Evolutionary conservation across 176 grass and related monocot genomes (phyloP).

Genomic region (Ensete ventricosum): DNA sequence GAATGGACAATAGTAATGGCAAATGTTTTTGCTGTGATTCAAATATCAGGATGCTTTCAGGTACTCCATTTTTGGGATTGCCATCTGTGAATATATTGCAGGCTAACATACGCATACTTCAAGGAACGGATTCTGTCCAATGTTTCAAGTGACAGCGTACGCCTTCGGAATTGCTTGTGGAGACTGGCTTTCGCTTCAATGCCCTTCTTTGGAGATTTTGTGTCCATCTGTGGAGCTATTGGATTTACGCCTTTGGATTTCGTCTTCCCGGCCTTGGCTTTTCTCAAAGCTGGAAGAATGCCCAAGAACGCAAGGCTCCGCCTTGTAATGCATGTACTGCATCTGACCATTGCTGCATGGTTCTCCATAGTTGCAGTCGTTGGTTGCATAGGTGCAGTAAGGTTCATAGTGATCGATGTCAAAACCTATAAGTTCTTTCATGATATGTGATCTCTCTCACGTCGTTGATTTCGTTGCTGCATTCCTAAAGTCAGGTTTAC

Average conservation of each 20-base stretch:
- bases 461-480: background rate
- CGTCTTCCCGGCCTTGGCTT: conserved; percentile 50
- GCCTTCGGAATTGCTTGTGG: conserved; percentile 13
- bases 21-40: conserved; percentile 79
- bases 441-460: conserved; percentile 46
- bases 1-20: conserved; percentile 67
- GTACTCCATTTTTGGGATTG: conserved; percentile 17
- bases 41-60: conserved; percentile 87
- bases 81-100: conserved; percentile 53
- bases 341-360: conserved; percentile 19
- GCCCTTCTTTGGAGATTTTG: conserved; percentile 86
- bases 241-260: conserved; percentile 79
- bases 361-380: conserved; percentile 47
- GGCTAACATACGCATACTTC: conserved; percentile 51
- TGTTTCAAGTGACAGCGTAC: conserved; percentile 11
- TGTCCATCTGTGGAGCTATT: conserved; percentile 64
- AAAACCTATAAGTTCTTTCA: conserved; percentile 57
- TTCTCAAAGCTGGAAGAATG: conserved; percentile 36
- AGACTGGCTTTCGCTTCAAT: conserved; percentile 47
- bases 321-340: conserved; percentile 19
- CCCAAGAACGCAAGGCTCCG: conserved; percentile 23
- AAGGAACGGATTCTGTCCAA: conserved; percentile 22
- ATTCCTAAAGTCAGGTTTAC: background rate
- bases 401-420: conserved; percentile 43
- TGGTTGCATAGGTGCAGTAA: conserved; percentile 53